These are phyloP conservation scores for Xylaria curta DNA, from an alignment of 495 filamentous ascomycete genomes.

Conservation along the genomic window DNA sequence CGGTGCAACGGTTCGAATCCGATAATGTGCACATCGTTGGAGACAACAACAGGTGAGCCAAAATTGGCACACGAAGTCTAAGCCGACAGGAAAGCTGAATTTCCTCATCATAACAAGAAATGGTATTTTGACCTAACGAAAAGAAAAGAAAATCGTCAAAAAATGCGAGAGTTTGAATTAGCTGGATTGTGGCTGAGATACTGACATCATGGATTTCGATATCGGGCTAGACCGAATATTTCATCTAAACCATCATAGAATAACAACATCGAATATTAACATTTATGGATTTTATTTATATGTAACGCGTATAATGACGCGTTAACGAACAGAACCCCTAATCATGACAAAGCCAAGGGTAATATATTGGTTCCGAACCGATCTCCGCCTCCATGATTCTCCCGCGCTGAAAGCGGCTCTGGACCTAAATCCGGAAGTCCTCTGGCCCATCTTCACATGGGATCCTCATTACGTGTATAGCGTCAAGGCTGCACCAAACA, in stretches of 20 bases:
- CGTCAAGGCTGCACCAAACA: conserved; percentile 67
- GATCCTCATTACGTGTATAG: conserved; percentile 76
- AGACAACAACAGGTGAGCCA: neutral
- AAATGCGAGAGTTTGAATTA: neutral
- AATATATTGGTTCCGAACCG: conserved; percentile 78
- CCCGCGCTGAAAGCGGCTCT: conserved; percentile 70
- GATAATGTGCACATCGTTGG: neutral
- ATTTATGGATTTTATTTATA: neutral
- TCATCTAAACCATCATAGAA: conserved; percentile 10
- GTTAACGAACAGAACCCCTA: neutral
- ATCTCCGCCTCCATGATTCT: conserved; percentile 74
- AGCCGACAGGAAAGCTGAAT: neutral
- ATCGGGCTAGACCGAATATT: neutral
- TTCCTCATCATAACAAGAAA: neutral
- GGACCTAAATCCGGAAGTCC: conserved; percentile 62
- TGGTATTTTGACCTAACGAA: too few relatives aligned
- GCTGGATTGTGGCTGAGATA: conserved; percentile 33
- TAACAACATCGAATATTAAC: conserved; percentile 3
- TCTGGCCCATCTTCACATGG: conserved; percentile 75
- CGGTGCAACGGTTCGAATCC: neutral
- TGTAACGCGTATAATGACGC: neutral
- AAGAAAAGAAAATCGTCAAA: neutral
- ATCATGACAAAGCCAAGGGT: conserved; percentile 55
- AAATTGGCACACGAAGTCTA: neutral
- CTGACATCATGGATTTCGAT: conserved; percentile 44